Base-by-base conservation (phyloP, 2,329 filamentous ascomycete species). In the Trichoderma citrinoviride region DNA sequence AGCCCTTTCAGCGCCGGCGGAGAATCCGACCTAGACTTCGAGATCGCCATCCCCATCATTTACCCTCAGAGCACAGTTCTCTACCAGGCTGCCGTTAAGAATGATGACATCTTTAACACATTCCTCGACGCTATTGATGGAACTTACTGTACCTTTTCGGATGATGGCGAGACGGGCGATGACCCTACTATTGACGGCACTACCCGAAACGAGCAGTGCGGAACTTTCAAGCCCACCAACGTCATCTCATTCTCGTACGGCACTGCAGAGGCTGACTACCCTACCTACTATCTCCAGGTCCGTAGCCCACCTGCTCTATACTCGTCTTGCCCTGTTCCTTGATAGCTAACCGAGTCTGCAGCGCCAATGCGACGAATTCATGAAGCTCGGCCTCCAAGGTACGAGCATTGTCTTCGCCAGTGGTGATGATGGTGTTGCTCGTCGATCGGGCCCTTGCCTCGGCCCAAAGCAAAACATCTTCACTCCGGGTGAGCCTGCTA, bases 241-340 rank as follows among this genome's bases (percentile, higher is more conserved):
- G 83, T 85, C 64, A 82, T 86, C 65, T 82, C 78, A 23, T 82
- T 82, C 29, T 84, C 81, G 12, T 87, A 87, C 71, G 79, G 77
- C 14, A 81, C 81, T 68, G 81, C 82, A 67, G 83, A 86, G 73
- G 79, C 76, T n/a, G 79, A 81, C 57, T 73, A 82, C 7, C 79
- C 81, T 1, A 74, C 76, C 6, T 75, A 73, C 64, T 86, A 86
- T 70, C 78, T 82, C 66, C 19, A 66, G 53, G 64, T 67, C 33
- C 7, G 65, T 44, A n/a, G 40, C 8, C 4, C 19, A 14, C 10
- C 12, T 29, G 2, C 7, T n/a, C 25, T 23, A 15, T 7, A 7
- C 3, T 33, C 7, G 12, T 21, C 1, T 10, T 19, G 19, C 10
- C n/a, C n/a, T n/a, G 2, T 1, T 7, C 27, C 15, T 7, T 0